Percentiles rank a stretch among this genome's conserved stretches.
phyloP scores from a whole-genome alignment of 192 early-diverging fungal species.

The Backusella mclennaniae region DNA sequence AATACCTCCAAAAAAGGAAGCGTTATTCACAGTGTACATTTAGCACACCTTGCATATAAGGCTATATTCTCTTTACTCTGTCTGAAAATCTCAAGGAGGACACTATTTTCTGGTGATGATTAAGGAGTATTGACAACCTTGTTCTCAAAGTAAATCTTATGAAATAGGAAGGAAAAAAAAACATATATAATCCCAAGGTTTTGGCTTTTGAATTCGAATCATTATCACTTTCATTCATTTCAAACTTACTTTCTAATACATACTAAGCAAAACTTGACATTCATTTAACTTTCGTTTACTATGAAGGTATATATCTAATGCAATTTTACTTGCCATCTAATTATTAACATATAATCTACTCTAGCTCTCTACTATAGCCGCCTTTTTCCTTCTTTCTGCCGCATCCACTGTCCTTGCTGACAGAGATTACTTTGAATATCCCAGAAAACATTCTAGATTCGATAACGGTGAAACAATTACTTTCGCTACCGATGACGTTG shows the following conservation, averaged over 20 bases:
- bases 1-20: slow-evolving; percentile 1
- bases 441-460: background rate
- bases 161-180: background rate
- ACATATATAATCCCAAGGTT: background rate
- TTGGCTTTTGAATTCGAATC: background rate
- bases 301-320: background rate
- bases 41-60: background rate
- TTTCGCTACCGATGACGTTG: background rate
- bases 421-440: background rate
- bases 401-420: background rate
- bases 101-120: background rate
- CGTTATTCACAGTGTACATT: background rate
- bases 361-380: slow-evolving; percentile 6
- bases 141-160: background rate
- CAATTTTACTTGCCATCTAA: background rate
- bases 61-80: background rate
- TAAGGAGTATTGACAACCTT: background rate
- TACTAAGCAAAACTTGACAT: slow-evolving; percentile 4
- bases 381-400: slow-evolving; percentile 6
- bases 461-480: background rate
- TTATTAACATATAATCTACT: background rate
- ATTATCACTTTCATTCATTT: slow-evolving; percentile 10
- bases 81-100: background rate
- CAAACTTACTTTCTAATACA: background rate
- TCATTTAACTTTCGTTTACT: slow-evolving; percentile 10